Base-by-base conservation (phyloP, 139 green algal genomes). In the Chlorella sp. region DNA sequence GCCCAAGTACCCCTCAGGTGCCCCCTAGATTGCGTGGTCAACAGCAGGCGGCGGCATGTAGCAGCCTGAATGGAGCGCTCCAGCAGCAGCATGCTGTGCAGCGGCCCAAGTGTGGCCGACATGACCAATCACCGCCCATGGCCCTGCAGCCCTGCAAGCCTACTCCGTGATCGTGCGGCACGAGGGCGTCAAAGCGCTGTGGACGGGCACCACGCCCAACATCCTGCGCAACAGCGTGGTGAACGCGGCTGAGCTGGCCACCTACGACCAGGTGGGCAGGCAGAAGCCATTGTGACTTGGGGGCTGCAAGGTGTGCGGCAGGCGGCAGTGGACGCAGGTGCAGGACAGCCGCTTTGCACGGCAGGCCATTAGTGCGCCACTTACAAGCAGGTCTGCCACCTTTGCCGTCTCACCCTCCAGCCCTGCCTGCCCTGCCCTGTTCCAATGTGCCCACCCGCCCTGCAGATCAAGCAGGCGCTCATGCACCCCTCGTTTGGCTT, bases 201-300 rank as follows among this genome's bases (percentile, higher is more conserved):
- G 97, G 97, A 98, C 93, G 48, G 97, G 97, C 34, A 74, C 99
- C 19, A 94, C 94, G 0, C 97, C 97, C 68, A 99, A 99, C 91
- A 93, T 99, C 24, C 94, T 92, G 8, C 91, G 97, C 43, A 99
- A 99, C 88, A 94, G 97, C 64, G 93, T 99, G 85, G 97, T 99
- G 87, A 99, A 99, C 83, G 97, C 97, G 16, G 95, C 95, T 1
- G 97, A 99, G 92, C 93, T 99, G 72, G 97, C 97, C 60, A 94
- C 86, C 16, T 99, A 99, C 81, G 97, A 99, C 91, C 94, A 98
- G 91, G 94, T 97, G 70, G 41, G 40, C 4, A 3, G 19, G 7
- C n/a, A n/a, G n/a, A n/a, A n/a, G n/a, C n/a, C n/a, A n/a, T n/a
- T n/a, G n/a, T n/a, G n/a, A n/a, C n/a, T n/a, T n/a, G n/a, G n/a